Base-by-base conservation (phyloP, 2,329 filamentous ascomycete genomes). In the Nigrograna mackinnonii region DNA sequence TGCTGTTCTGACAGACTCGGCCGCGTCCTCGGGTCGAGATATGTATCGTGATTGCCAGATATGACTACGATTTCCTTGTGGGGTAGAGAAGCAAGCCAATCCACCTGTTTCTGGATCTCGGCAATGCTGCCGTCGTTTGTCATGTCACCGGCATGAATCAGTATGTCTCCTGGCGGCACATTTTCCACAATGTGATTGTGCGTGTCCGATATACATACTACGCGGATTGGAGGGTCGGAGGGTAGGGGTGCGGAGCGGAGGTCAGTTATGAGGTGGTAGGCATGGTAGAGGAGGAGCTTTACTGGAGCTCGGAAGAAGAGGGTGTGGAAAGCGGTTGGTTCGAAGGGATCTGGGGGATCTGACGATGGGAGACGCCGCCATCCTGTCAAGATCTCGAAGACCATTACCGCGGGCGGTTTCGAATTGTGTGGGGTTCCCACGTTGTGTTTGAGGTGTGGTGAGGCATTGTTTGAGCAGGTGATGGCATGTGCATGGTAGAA, bases 151-250 rank as follows among this genome's bases (percentile, higher is more conserved):
- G 90, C 88, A 63, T 96, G 92, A 55, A 97, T 87, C 36, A 97
- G 80, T 17, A 96, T 76, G 66, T 96, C 91, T 42, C 91, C 91
- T 7, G 79, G 69, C 0, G 91, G 90, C 1, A 95, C 76, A n/a
- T 75, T 55, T 14, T 68, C 55, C 6, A 82, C 72, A 7, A 77
- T 76, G 31, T 79, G 76, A 46, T 82, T 83, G 71, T 96, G 92
- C 0, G 92, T 96, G 70, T 96, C 92, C 7, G 90, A 92, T 50
- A 96, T 83, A 70, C 89, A 95, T 50, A 96, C 88, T 19, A 96
- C 79, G 46, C 84, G 84, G 60, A 96, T 81, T 5, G 80, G 71
- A 1, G 72, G 74, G 42, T 73, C 74, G 41, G 82, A 78, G 6
- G 84, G 80, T 13, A 66, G 73, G 1, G 87, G 82, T 9, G 76